phyloP scores from a whole-genome alignment of 1,139 yeast genomes.

The Debaryomyces robertsiae region DNA sequence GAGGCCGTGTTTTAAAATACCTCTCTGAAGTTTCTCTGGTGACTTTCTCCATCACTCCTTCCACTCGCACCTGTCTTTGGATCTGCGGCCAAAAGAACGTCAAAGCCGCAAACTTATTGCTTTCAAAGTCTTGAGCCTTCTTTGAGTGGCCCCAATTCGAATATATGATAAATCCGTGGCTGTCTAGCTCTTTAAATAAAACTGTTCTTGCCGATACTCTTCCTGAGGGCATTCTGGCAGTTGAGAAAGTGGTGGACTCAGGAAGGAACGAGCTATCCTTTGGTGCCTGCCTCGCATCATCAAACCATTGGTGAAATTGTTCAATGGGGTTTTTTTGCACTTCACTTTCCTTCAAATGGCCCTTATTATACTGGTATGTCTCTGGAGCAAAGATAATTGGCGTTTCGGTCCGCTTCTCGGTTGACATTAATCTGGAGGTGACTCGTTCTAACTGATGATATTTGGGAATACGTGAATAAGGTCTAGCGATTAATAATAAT shows the following conservation, averaged over 20 bases:
- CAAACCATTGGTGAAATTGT: slow-evolving; percentile 84
- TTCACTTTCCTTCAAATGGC: slow-evolving; percentile 56
- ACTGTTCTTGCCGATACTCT: slow-evolving; percentile 83
- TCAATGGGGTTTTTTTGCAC: slow-evolving; percentile 63
- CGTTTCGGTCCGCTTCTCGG: slow-evolving; percentile 15
- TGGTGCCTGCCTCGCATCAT: slow-evolving; percentile 59
- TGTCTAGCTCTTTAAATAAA: slow-evolving; percentile 84
- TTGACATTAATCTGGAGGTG: slow-evolving; percentile 6
- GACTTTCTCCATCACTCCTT: slow-evolving; percentile 79
- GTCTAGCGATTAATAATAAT: background rate
- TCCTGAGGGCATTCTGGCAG: slow-evolving; percentile 87
- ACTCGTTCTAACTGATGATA: background rate
- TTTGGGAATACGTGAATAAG: background rate
- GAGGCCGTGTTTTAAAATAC: slow-evolving; percentile 84
- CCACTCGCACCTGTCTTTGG: slow-evolving; percentile 92
- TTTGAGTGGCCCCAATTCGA: slow-evolving; percentile 91
- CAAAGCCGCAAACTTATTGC: slow-evolving; percentile 79
- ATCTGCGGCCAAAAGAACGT: slow-evolving; percentile 92
- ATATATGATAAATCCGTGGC: slow-evolving; percentile 81
- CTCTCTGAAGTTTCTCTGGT: slow-evolving; percentile 71
- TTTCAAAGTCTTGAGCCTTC: slow-evolving; percentile 67
- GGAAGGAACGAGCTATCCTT: slow-evolving; percentile 60
- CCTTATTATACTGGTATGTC: slow-evolving; percentile 84
- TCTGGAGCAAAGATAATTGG: slow-evolving; percentile 71
- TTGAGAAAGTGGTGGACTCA: slow-evolving; percentile 78